Evolutionary conservation across 805 yeast species (phyloP).

Genomic region (Ogataea paraovalis): DNA sequence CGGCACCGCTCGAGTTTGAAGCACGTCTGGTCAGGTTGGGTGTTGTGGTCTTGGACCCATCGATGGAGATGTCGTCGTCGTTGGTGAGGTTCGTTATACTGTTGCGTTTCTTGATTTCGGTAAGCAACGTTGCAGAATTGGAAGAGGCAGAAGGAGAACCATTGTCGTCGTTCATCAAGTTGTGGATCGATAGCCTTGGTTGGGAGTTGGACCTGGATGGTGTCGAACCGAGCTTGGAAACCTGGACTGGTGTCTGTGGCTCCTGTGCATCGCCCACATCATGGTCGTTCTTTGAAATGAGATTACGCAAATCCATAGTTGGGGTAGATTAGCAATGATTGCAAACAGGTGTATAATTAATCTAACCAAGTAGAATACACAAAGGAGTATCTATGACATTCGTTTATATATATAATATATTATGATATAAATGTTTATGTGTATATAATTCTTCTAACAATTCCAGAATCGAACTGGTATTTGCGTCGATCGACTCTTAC

Average conservation of each 20-base stretch:
- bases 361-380: background rate
- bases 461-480: too few species aligned
- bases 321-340: background rate
- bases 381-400: background rate
- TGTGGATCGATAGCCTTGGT: constrained; percentile 30
- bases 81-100: constrained; percentile 38
- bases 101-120: constrained; percentile 19
- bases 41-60: constrained; percentile 37
- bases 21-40: constrained; percentile 26
- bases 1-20: constrained; percentile 12
- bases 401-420: too few species aligned
- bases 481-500: too few species aligned
- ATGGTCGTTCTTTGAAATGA: constrained; percentile 28
- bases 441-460: too few species aligned
- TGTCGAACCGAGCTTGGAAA: background rate
- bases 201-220: constrained; percentile 18
- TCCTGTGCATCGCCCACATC: constrained; percentile 1
- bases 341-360: too few species aligned
- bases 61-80: constrained; percentile 41
- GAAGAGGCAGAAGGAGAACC: background rate
- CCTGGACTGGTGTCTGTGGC: constrained; percentile 1
- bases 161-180: constrained; percentile 23
- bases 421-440: too few species aligned
- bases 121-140: background rate
- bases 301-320: constrained; percentile 29